phyloP scores from a whole-genome alignment of 140 eudicot genomes.

The Anethum foeniculum region DNA sequence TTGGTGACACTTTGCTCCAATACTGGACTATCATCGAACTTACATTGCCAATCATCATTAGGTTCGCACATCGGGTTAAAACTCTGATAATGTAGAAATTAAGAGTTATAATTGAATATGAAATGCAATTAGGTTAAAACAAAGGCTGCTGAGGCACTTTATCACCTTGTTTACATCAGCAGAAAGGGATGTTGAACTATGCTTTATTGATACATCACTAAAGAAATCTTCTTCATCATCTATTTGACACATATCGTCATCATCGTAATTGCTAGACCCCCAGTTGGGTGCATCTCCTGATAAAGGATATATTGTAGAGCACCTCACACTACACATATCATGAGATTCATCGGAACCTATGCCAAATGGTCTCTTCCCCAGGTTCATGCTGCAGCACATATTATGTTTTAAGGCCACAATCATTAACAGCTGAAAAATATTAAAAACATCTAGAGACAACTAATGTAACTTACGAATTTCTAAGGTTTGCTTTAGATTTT shows the following conservation, averaged over 20 bases:
- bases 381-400: constrained; percentile 45
- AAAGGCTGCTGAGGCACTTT: not conserved
- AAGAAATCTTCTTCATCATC: constrained; percentile 57
- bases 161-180: constrained; percentile 60
- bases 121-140: not conserved
- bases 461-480: constrained; percentile 43
- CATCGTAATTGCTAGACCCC: constrained; percentile 63
- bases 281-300: constrained; percentile 41
- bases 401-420: constrained; percentile 9
- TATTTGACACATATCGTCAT: constrained; percentile 64
- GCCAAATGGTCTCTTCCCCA: constrained; percentile 33
- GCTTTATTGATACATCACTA: constrained; percentile 40
- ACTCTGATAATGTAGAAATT: constrained; percentile 39
- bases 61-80: constrained; percentile 86
- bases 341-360: constrained; percentile 36
- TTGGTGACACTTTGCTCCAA: constrained; percentile 31
- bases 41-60: constrained; percentile 75
- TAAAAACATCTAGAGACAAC: constrained; percentile 7
- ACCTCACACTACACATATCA: constrained; percentile 46
- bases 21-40: constrained; percentile 72
- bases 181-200: constrained; percentile 23
- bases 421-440: constrained; percentile 12
- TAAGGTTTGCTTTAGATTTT: constrained; percentile 35
- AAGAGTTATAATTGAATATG: not conserved
- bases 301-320: constrained; percentile 51